Evolutionary conservation across 2,329 filamentous ascomycete genomes (phyloP), one percentile per base, ranked within the genome.

Genomic region (Lecanicillium sp.): DNA sequence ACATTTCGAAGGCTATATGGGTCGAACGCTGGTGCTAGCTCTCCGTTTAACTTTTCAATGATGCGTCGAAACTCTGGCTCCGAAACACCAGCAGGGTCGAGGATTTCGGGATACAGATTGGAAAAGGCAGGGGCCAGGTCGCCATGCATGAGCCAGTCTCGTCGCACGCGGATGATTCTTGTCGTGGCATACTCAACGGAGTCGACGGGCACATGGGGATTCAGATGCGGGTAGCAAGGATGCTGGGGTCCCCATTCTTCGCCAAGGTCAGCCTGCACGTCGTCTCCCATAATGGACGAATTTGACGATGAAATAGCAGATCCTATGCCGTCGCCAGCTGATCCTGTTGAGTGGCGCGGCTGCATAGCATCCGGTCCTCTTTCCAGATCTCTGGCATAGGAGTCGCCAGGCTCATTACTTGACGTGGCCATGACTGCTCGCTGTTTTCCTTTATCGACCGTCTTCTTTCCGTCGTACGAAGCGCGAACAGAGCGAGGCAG

Each of bases 61-160:
- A 97, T 66, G 10, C 72, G 71, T 4, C 92, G 79, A 55, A 98
- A 98, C 51, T 94, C 87, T 43, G 82, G 81, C 59, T 98, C 92
- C 1, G 78, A 74, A 31, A 98, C 65, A 22, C 89, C 78, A 0
- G 77, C 78, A 1, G 88, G 87, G 48, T 96, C 89, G 7, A 98
- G 69, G 42, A 98, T 94, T 57, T 98, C 92, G 0, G 92, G 92
- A 53, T 98, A 98, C 3, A 96, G 70, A 52, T 97, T 96, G 13
- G 87, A 92, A 57, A 94, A 97, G 0, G 89, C 87, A 0, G 92
- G 92, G 2, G 89, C 90, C 19, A 95, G 67, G 59, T 98, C 92
- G 27, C 90, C 92, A 44, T 81, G 77, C 20, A 89, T 62, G 63
- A 97, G 81, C 85, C 89, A 98, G 61, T 98, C 92, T 30, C 92